phyloP scores from a whole-genome alignment of 257 asterid species.

The Solanum sparsipilum region DNA sequence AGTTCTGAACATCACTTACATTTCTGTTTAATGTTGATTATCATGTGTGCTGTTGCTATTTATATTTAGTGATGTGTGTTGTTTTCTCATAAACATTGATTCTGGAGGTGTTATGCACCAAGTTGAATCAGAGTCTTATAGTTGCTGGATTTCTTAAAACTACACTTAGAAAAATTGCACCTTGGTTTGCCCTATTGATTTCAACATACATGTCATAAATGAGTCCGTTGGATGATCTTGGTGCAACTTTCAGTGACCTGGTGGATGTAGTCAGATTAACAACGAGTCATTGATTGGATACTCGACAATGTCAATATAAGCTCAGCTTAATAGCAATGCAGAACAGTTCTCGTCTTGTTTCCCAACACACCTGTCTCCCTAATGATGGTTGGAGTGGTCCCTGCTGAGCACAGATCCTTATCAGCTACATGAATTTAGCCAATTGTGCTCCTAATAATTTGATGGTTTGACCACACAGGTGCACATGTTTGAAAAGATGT shows the following conservation, averaged over 20 bases:
- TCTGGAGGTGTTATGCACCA: neutral
- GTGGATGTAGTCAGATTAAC: neutral
- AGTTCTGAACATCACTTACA: conserved; percentile 21
- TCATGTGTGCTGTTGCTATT: neutral
- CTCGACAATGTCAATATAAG: neutral
- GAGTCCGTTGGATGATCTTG: neutral
- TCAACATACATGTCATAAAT: neutral
- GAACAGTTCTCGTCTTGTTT: neutral
- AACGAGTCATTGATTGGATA: neutral
- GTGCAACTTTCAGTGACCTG: neutral
- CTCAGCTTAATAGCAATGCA: neutral
- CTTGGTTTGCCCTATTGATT: neutral
- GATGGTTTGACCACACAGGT: neutral
- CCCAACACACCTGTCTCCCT: neutral
- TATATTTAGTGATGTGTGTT: neutral
- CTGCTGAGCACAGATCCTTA: neutral
- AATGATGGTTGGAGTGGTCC: neutral
- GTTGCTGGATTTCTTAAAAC: neutral
- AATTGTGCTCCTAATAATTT: neutral
- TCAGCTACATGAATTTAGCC: neutral
- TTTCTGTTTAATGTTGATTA: neutral
- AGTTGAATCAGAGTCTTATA: neutral
- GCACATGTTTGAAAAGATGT: neutral
- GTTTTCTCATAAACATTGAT: neutral
- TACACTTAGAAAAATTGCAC: neutral